Conservation (phyloP, 768 basidiomycete species). For the Leccinellum luteum region DNA sequence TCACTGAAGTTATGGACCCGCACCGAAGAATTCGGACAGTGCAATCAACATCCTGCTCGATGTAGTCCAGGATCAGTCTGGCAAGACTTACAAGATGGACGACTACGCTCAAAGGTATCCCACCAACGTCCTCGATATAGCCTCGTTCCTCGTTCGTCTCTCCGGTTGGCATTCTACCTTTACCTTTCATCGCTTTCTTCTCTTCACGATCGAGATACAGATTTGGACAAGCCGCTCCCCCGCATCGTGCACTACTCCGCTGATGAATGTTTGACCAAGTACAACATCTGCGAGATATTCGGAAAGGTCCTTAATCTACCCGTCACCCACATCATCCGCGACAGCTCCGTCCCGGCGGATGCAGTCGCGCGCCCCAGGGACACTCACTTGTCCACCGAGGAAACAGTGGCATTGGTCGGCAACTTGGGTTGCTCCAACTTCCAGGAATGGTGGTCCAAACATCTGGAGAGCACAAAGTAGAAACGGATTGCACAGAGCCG, state of each 20-base stretch:
- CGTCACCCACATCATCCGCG: constrained; percentile 72
- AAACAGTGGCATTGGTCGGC: constrained; percentile 67
- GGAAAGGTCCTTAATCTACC: constrained; percentile 66
- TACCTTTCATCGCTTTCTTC: background rate
- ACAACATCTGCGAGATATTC: constrained; percentile 84
- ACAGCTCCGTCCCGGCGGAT: constrained; percentile 61
- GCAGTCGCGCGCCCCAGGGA: constrained; percentile 78
- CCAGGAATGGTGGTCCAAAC: constrained; percentile 79
- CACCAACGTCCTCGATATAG: constrained; percentile 87
- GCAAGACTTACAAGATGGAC: constrained; percentile 93
- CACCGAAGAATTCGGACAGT: constrained; percentile 79
- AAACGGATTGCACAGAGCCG: background rate
- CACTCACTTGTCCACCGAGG: constrained; percentile 72
- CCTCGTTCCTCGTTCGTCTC: constrained; percentile 76
- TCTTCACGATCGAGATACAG: constrained; percentile 22
- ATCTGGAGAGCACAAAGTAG: constrained; percentile 35
- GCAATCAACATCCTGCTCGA: constrained; percentile 90
- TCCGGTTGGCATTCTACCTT: constrained; percentile 45
- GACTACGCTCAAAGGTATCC: constrained; percentile 92
- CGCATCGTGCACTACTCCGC: constrained; percentile 84
- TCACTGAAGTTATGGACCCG: constrained; percentile 76
- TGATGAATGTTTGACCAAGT: constrained; percentile 85
- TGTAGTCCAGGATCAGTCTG: constrained; percentile 81
- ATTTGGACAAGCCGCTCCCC: constrained; percentile 29
- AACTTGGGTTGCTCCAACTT: constrained; percentile 66